phyloP scores from a whole-genome alignment of 2,329 filamentous ascomycete species.

The Alternaria brassicae region DNA sequence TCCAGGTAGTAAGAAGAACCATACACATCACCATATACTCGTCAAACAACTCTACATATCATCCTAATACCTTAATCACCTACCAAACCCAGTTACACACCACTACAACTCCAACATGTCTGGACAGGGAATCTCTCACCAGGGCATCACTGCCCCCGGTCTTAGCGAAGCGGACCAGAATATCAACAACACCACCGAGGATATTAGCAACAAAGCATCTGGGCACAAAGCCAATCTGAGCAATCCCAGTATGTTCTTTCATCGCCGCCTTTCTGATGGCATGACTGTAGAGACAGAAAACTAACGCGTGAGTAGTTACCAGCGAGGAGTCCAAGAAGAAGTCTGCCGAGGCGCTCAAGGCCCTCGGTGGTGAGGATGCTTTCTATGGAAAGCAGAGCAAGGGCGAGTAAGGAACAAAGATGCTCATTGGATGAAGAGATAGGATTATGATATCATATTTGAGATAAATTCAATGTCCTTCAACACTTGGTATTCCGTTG shows the following conservation, averaged over 20 bases:
- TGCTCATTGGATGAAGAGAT: neutral
- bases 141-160: conserved; percentile 27
- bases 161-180: conserved; percentile 29
- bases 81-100: neutral
- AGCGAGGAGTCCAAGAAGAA: conserved; percentile 54
- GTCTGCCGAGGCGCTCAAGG: conserved; percentile 52
- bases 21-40: neutral
- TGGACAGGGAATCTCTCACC: conserved; percentile 10
- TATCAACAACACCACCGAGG: conserved; percentile 34
- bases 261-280: neutral
- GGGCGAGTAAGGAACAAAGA: conserved; percentile 41
- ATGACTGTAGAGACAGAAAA: neutral
- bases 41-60: neutral
- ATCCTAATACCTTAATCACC: no score
- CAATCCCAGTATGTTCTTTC: conserved; percentile 53
- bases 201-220: conserved; percentile 24
- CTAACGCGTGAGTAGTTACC: conserved; percentile 14
- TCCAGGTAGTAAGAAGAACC: neutral
- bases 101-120: neutral
- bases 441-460: conserved; percentile 3
- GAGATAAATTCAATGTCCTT: neutral
- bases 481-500: neutral
- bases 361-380: conserved; percentile 54
- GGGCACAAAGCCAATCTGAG: conserved; percentile 59
- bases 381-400: conserved; percentile 55